A percentile compares a stretch with the other conserved stretches of the same genome.
phyloP scores from a whole-genome alignment of 352 stramenopile genomes.

The Globisporangium middletonii region DNA sequence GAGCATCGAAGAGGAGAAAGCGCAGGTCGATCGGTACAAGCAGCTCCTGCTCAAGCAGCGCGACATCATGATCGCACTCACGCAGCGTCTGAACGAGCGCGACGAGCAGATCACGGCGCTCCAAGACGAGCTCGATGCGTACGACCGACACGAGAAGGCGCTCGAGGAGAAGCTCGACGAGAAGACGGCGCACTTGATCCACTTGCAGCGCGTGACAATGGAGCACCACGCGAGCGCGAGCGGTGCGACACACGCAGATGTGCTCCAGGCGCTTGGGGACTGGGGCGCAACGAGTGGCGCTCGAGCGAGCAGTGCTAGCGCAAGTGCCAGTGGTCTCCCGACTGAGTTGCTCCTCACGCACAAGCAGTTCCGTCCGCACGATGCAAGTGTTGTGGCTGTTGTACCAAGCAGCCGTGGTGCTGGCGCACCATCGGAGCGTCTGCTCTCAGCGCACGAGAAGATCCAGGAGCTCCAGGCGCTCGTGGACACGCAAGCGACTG shows the following conservation, averaged over 20 bases:
- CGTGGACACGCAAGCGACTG: conserved; percentile 47
- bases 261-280: conserved; percentile 63
- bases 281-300: conserved; percentile 17
- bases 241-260: conserved; percentile 47
- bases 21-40: conserved; percentile 95
- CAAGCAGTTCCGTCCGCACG: conserved; percentile 64
- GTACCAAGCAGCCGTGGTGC: conserved; percentile 20
- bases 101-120: conserved; percentile 95
- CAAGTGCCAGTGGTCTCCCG: conserved; percentile 1
- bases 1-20: conserved; percentile 93
- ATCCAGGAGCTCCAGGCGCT: conserved; percentile 72
- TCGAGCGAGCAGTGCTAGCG: background rate
- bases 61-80: conserved; percentile 96
- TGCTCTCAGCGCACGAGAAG: conserved; percentile 81
- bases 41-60: conserved; percentile 94
- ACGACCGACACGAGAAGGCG: conserved; percentile 89
- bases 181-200: conserved; percentile 92
- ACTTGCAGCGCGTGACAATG: conserved; percentile 89
- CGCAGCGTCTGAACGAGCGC: conserved; percentile 91
- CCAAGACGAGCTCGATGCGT: conserved; percentile 93
- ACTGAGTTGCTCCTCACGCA: conserved; percentile 53
- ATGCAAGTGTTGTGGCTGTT: conserved; percentile 22
- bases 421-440: background rate
- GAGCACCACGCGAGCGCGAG: conserved; percentile 77
- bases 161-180: conserved; percentile 93